These are phyloP conservation scores for Erythrophleum ivorense DNA, from an alignment of 331 rosid species.

Conservation along the genomic window DNA sequence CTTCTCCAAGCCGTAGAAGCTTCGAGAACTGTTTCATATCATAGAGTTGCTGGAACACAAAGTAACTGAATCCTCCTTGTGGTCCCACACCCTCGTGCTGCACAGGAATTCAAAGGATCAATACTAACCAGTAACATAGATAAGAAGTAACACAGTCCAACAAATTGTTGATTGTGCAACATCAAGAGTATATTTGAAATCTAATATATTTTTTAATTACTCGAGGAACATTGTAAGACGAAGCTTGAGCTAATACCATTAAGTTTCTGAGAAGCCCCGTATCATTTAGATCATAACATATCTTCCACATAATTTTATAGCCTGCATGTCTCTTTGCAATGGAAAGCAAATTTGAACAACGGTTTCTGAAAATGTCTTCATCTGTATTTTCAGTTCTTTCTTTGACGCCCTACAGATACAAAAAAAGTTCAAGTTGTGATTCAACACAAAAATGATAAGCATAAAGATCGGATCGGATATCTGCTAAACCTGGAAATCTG, in stretches of 20 bases:
- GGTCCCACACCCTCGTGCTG: slow-evolving; percentile 93
- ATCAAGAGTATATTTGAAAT: slow-evolving; percentile 33
- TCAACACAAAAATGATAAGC: slow-evolving; percentile 63
- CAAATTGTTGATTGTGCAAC: too few relatives aligned
- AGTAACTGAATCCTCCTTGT: slow-evolving; percentile 81
- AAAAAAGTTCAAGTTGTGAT: too few relatives aligned
- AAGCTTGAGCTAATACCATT: slow-evolving; percentile 63
- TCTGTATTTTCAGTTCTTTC: slow-evolving; percentile 58
- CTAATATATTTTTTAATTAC: too few relatives aligned
- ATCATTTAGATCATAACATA: slow-evolving; percentile 84
- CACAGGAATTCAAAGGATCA: slow-evolving; percentile 35
- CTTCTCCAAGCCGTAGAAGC: slow-evolving; percentile 92
- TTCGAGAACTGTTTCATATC: slow-evolving; percentile 70
- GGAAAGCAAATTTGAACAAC: slow-evolving; percentile 61
- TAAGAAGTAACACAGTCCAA: too few relatives aligned
- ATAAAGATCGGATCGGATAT: too few relatives aligned
- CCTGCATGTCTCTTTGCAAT: slow-evolving; percentile 83
- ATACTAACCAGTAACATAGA: slow-evolving; percentile 7
- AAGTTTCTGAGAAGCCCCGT: slow-evolving; percentile 67
- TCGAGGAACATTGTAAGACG: too few relatives aligned
- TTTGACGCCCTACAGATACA: too few relatives aligned
- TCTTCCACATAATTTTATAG: slow-evolving; percentile 75
- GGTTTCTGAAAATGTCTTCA: slow-evolving; percentile 60
- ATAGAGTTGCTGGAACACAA: slow-evolving; percentile 70
- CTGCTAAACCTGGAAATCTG: too few relatives aligned